Conservation (phyloP, 352 stramenopile species). For the Globisporangium iwayamae region DNA sequence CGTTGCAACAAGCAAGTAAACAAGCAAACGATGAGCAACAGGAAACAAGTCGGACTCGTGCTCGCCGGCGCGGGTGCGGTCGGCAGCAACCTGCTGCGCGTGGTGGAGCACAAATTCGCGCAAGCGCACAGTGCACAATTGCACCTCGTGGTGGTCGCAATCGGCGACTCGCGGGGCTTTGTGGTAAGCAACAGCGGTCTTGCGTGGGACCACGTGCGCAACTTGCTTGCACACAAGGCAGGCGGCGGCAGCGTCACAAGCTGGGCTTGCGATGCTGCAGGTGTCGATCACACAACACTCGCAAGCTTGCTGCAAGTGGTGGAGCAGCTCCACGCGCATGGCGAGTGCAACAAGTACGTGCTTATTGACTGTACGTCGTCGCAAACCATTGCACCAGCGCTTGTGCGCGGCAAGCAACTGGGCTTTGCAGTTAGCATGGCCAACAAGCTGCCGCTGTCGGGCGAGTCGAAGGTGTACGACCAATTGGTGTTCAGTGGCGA, state of each 20-base stretch:
- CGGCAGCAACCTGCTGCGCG: constrained; percentile 17
- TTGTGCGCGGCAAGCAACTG: constrained; percentile 18
- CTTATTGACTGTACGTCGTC: constrained; percentile 32
- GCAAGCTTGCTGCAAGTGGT: constrained; percentile 9
- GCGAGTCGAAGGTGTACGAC: constrained; percentile 29
- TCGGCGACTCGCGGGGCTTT: constrained; percentile 28
- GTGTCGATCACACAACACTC: background rate
- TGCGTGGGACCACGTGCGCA: constrained; percentile 1
- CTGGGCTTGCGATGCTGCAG: background rate
- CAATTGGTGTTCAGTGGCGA: constrained; percentile 21
- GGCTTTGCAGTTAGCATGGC: constrained; percentile 36
- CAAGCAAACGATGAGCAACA: background rate
- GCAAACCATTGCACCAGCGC: constrained; percentile 12
- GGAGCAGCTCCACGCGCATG: constrained; percentile 10
- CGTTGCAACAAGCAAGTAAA: background rate
- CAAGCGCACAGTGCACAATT: background rate
- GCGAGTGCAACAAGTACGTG: constrained; percentile 16
- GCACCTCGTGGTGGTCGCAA: constrained; percentile 20
- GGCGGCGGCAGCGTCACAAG: background rate
- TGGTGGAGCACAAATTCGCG: constrained; percentile 20
- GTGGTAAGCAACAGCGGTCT: background rate
- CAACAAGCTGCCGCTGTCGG: constrained; percentile 53
- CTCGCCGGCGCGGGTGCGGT: constrained; percentile 26
- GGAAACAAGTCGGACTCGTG: constrained; percentile 18
- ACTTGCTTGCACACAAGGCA: constrained; percentile 6